These are phyloP conservation scores for Paramecium tetraurelia DNA, from an alignment of 73 alveolate genomes.

Conservation along the genomic window DNA sequence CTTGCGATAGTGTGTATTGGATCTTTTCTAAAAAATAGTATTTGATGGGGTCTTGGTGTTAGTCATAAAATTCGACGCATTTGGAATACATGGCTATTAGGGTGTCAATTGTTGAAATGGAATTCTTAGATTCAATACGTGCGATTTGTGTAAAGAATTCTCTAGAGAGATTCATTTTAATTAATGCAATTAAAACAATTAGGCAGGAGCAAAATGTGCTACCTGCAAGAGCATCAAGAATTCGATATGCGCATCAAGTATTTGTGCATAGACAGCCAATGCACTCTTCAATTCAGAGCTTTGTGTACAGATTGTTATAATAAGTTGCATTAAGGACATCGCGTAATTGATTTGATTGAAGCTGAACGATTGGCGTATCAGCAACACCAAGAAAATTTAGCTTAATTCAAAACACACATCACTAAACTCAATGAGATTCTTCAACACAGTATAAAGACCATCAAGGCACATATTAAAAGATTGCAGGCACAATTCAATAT, in stretches of 20 bases:
- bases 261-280: background rate
- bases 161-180: background rate
- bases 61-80: constrained; percentile 4
- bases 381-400: background rate
- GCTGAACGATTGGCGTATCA: background rate
- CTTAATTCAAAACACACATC: background rate
- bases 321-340: constrained; percentile 9
- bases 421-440: background rate
- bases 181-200: background rate
- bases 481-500: background rate
- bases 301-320: background rate
- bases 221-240: background rate
- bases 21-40: constrained; percentile 14
- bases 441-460: background rate
- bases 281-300: background rate
- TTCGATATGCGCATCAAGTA: background rate
- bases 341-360: constrained; percentile 16
- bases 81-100: background rate
- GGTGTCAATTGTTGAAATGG: background rate
- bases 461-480: background rate
- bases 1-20: background rate
- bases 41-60: background rate
- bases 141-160: background rate
- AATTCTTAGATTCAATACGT: background rate
- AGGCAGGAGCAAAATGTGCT: background rate